Percentiles rank a stretch among this genome's conserved stretches.
These are phyloP conservation scores for Marsdenia floribunda DNA, from an alignment of 257 asterid species.

Conservation along the genomic window DNA sequence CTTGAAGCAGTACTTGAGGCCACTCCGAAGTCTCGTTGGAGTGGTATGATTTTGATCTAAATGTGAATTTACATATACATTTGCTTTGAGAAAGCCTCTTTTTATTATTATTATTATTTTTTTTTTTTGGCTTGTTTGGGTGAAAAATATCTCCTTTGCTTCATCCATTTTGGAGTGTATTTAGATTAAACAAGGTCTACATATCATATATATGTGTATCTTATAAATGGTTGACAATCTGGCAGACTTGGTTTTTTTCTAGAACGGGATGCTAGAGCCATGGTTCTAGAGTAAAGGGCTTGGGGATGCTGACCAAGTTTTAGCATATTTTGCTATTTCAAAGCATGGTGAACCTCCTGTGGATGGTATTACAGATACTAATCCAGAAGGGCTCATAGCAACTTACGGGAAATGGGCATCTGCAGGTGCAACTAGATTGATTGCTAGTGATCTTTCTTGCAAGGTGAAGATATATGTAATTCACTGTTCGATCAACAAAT, in stretches of 20 bases:
- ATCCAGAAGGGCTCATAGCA: slow-evolving; percentile 93
- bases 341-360: slow-evolving; percentile 88
- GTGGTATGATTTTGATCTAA: slow-evolving; percentile 44
- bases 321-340: slow-evolving; percentile 92
- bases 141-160: neutral
- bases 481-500: too few relatives aligned
- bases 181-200: neutral
- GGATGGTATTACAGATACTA: slow-evolving; percentile 89
- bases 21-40: slow-evolving; percentile 85
- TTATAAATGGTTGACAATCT: slow-evolving; percentile 51
- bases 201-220: neutral
- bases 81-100: neutral
- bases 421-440: slow-evolving; percentile 75
- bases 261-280: slow-evolving; percentile 99
- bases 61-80: neutral
- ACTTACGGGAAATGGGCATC: slow-evolving; percentile 96
- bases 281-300: slow-evolving; percentile 88
- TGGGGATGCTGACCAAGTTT: slow-evolving; percentile 80
- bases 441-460: slow-evolving; percentile 83
- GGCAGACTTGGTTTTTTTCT: slow-evolving; percentile 99
- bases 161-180: neutral
- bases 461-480: slow-evolving; percentile 45
- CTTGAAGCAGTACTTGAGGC: slow-evolving; percentile 81
- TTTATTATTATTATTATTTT: too few relatives aligned
- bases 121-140: neutral